These are phyloP conservation scores for Zygoascus bituminiphila DNA, from an alignment of 805 yeast genomes.

Conservation along the genomic window DNA sequence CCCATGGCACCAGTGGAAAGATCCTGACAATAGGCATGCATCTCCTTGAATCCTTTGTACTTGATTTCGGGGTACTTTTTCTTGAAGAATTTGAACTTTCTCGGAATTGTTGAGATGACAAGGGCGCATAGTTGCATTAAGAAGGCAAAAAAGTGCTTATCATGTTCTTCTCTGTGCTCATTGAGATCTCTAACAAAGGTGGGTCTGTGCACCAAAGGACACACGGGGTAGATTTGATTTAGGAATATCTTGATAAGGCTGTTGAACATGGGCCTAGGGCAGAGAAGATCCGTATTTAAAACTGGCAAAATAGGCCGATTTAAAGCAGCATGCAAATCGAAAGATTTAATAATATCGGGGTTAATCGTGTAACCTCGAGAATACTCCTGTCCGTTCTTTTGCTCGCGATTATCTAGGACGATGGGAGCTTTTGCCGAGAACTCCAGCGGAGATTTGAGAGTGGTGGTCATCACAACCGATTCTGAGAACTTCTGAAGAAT, in stretches of 20 bases:
- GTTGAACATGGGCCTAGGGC: slow-evolving; percentile 5
- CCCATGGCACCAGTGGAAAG: not conserved
- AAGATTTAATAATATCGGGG: not conserved
- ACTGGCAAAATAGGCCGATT: not conserved
- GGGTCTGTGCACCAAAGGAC: slow-evolving; percentile 15
- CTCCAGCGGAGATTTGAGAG: not conserved
- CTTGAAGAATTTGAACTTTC: slow-evolving; percentile 8
- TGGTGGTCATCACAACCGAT: not conserved
- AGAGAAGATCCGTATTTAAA: slow-evolving; percentile 3
- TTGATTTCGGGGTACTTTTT: slow-evolving; percentile 9
- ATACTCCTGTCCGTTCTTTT: not conserved
- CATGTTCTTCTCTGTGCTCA: slow-evolving; percentile 9
- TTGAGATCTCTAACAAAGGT: slow-evolving; percentile 11
- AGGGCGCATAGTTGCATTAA: slow-evolving; percentile 9
- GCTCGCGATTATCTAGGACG: not conserved
- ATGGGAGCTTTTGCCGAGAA: not conserved
- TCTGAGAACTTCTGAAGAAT: slow-evolving; percentile 1
- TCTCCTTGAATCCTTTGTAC: not conserved
- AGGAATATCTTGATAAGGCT: slow-evolving; percentile 5
- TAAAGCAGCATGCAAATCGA: not conserved
- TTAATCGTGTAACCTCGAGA: no score
- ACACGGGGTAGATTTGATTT: slow-evolving; percentile 9
- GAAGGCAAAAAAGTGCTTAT: slow-evolving; percentile 10
- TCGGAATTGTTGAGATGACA: slow-evolving; percentile 10
- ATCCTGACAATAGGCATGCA: not conserved